Percentiles rank a stretch among this genome's conserved stretches.
These are phyloP conservation scores for Russula sp. DNA, from an alignment of 768 basidiomycete species.

Conservation along the genomic window DNA sequence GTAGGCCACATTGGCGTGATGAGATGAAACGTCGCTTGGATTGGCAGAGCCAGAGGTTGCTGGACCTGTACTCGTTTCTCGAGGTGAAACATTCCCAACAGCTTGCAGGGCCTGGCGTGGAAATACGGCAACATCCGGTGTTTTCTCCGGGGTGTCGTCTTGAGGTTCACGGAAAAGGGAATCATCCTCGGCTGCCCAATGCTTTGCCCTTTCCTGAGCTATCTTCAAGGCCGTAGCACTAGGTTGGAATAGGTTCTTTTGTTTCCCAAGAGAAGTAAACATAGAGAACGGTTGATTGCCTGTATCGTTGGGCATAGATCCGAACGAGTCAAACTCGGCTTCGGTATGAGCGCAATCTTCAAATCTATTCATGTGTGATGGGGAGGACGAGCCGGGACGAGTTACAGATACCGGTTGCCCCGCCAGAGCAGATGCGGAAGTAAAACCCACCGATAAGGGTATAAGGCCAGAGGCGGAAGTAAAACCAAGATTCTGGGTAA, in stretches of 20 bases:
- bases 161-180: neutral
- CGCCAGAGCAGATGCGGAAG: conserved; percentile 17
- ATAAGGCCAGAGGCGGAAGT: conserved; percentile 20
- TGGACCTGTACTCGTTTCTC: neutral
- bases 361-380: neutral
- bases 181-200: conserved; percentile 26
- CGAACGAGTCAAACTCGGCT: neutral
- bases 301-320: neutral
- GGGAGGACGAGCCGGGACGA: conserved; percentile 3
- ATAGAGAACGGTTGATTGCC: neutral
- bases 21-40: neutral
- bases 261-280: conserved; percentile 24
- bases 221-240: conserved; percentile 20
- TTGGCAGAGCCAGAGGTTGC: neutral
- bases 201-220: conserved; percentile 18
- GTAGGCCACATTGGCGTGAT: neutral
- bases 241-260: conserved; percentile 16
- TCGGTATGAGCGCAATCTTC: neutral
- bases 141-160: neutral
- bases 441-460: neutral
- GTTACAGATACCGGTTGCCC: neutral
- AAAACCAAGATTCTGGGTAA: conserved; percentile 8
- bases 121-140: neutral
- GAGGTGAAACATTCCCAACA: conserved; percentile 12
- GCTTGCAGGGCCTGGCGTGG: conserved; percentile 4